A percentile compares a stretch with the other conserved stretches of the same genome.
Evolutionary conservation across 352 stramenopile genomes (phyloP).

Genomic region (Stephanocyclus meneghinianus): DNA sequence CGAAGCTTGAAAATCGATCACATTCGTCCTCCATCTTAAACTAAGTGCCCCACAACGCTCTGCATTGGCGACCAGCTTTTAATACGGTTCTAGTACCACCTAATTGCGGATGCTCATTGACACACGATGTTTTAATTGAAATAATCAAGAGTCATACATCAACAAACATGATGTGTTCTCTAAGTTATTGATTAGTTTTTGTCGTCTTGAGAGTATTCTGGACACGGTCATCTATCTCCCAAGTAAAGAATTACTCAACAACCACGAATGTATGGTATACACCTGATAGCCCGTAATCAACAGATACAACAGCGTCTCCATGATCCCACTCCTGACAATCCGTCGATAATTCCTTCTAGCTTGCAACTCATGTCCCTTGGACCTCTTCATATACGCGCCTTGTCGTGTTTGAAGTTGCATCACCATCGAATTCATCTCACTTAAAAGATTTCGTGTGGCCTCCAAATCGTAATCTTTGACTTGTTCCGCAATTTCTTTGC

Average conservation of each 20-base stretch:
- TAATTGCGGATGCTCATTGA: no score
- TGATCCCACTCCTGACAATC: constrained; percentile 68
- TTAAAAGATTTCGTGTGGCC: constrained; percentile 53
- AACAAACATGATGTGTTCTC: no score
- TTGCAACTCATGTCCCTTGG: constrained; percentile 63
- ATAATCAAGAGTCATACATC: no score
- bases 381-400: constrained; percentile 53
- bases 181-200: no score
- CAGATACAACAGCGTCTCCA: constrained; percentile 78
- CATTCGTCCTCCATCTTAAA: no score
- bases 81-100: no score
- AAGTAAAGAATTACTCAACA: constrained; percentile 59
- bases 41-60: no score
- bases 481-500: constrained; percentile 23
- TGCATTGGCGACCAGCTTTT: no score
- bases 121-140: no score
- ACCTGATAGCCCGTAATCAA: constrained; percentile 74
- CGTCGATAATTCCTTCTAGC: constrained; percentile 73
- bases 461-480: constrained; percentile 74
- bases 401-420: constrained; percentile 68
- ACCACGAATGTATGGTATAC: constrained; percentile 79
- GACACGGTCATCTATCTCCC: constrained; percentile 18
- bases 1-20: no score
- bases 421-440: constrained; percentile 62
- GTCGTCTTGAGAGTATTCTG: no score